Evolutionary conservation across 148 eudicot genomes (phyloP), one percentile per base, ranked within the genome.

Genomic region (Rheum nobile): DNA sequence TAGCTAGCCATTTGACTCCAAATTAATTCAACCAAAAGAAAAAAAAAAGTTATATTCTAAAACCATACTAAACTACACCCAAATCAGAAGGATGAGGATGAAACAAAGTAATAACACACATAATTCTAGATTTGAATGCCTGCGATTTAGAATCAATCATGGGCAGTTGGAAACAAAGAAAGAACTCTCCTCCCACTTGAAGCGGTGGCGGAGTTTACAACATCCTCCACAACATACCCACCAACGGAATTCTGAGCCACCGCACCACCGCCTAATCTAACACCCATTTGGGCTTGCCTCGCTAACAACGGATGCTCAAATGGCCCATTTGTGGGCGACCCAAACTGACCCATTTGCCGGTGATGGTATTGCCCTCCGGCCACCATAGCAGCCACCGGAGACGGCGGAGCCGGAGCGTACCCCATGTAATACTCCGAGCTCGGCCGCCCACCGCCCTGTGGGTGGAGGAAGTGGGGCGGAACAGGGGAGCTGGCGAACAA

Each of bases 401-500:
- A n/a, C n/a, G n/a, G n/a, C n/a, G n/a, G n/a, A n/a, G n/a, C n/a
- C 0, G 47, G 47, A 2, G 47, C 47, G 54, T 75, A 88, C 9
- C 90, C 85, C 85, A 89, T 70, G 73, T 80, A 87, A 76, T 88
- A 86, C 0, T 91, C 94, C 24, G 86, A 80, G 71, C 82, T 81
- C 0, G 81, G 43, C 71, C 88, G 79, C 37, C 74, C 79, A 0
- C 47, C 47, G 13, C 47, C 47, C 17, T 46, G 50, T 13, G 50
- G 87, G 43, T 91, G 97, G 71, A 93, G 67, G 59, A 93, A 93
- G 77, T 93, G 98, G 1, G 96, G 63, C 17, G 98, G 97, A 37
- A 93, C 97, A 0, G 98, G 98, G 3, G 91, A 82, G 65, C 94
- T 91, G 0, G 98, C 97, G 17, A 93, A 91, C 29, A 93, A 75